phyloP scores from a whole-genome alignment of 1,284 basidiomycete genomes.

The Leccinum pallidistipes region DNA sequence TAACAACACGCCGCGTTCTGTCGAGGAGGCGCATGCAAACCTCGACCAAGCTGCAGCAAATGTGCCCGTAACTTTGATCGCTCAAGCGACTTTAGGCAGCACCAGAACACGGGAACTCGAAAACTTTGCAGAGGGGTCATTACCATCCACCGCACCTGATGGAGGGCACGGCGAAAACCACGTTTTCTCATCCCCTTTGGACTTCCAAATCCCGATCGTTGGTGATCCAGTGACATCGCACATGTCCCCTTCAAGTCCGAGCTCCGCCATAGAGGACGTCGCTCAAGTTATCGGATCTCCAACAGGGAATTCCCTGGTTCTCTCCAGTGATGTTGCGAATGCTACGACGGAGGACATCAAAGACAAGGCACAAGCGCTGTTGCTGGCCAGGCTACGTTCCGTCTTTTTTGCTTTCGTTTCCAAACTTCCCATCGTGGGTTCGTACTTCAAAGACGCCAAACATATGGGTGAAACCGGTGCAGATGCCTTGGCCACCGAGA shows the following conservation, averaged over 20 bases:
- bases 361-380: slow-evolving; percentile 3
- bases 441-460: slow-evolving; percentile 19
- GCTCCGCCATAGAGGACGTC: not conserved
- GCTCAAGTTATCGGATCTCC: slow-evolving; percentile 7
- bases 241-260: not conserved
- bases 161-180: not conserved
- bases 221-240: not conserved
- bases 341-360: slow-evolving; percentile 6
- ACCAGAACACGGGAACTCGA: not conserved
- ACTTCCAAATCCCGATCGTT: not conserved
- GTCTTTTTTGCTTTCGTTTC: slow-evolving; percentile 11
- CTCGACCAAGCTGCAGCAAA: not conserved
- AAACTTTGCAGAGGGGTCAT: not conserved
- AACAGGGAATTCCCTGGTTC: not conserved
- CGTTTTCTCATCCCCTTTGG: not conserved
- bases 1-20: not conserved
- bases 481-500: slow-evolving; percentile 16
- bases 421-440: slow-evolving; percentile 24
- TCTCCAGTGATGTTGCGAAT: not conserved
- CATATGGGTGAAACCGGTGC: slow-evolving; percentile 1
- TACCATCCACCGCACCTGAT: slow-evolving; percentile 2
- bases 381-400: slow-evolving; percentile 12
- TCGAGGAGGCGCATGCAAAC: not conserved
- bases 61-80: not conserved
- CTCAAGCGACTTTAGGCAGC: not conserved